Percentiles rank a stretch among this genome's conserved stretches.
phyloP scores from a whole-genome alignment of 2,329 filamentous ascomycete genomes.

The Fusarium gaditjirri region DNA sequence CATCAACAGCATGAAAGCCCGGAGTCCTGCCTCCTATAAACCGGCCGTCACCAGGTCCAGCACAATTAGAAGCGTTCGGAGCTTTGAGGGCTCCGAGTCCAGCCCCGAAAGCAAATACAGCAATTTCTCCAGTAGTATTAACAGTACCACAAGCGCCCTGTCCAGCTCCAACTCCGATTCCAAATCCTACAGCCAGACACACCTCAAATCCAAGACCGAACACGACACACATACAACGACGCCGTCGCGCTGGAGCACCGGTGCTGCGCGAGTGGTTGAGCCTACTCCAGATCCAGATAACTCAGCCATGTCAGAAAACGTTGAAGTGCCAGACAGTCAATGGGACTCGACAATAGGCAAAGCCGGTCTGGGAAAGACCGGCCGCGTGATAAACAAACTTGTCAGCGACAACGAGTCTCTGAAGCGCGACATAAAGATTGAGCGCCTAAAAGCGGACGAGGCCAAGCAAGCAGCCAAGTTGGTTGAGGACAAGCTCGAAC shows the following conservation, averaged over 20 bases:
- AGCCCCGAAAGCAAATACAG: constrained; percentile 60
- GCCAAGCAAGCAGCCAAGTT: constrained; percentile 74
- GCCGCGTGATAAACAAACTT: constrained; percentile 81
- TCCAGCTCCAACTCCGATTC: constrained; percentile 55
- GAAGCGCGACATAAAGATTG: constrained; percentile 76
- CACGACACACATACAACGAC: constrained; percentile 41
- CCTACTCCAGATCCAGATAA: constrained; percentile 42
- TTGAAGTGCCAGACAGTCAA: constrained; percentile 51
- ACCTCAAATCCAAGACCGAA: constrained; percentile 53
- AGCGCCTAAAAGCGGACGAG: constrained; percentile 74
- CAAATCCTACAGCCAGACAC: constrained; percentile 48
- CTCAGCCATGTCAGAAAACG: constrained; percentile 46
- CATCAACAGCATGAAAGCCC: constrained; percentile 54
- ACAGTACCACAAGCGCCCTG: constrained; percentile 62
- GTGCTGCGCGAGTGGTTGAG: constrained; percentile 48
- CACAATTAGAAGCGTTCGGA: constrained; percentile 68
- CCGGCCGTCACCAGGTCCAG: constrained; percentile 48
- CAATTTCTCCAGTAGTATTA: constrained; percentile 65
- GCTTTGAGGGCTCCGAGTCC: constrained; percentile 62
- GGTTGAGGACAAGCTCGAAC: constrained; percentile 77
- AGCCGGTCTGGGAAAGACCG: constrained; percentile 77
- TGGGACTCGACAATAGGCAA: constrained; percentile 77
- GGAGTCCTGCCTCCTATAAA: constrained; percentile 47
- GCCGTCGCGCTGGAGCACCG: constrained; percentile 48
- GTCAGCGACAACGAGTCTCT: constrained; percentile 83